These are phyloP conservation scores for Suhomyces canberraensis DNA, from an alignment of 805 yeast species.

Conservation along the genomic window DNA sequence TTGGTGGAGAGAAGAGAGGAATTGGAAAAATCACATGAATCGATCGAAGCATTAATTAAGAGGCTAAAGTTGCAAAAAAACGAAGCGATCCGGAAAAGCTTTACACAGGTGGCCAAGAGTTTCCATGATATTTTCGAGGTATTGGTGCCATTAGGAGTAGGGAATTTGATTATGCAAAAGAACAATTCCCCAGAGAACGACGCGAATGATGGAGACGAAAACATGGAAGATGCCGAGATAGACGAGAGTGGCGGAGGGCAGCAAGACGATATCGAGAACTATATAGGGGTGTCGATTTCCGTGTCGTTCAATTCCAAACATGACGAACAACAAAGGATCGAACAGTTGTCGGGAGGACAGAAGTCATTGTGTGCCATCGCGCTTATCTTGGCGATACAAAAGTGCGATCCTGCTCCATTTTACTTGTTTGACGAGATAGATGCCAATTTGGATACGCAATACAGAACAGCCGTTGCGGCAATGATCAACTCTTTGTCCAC, in stretches of 20 bases:
- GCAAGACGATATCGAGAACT: slow-evolving; percentile 45
- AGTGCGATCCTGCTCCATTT: slow-evolving; percentile 95
- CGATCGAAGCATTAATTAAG: slow-evolving; percentile 69
- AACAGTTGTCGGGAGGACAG: slow-evolving; percentile 95
- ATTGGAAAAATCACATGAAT: slow-evolving; percentile 61
- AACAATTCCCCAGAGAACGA: slow-evolving; percentile 17
- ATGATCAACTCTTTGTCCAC: slow-evolving; percentile 62
- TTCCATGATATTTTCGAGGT: slow-evolving; percentile 74
- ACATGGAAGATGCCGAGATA: slow-evolving; percentile 9
- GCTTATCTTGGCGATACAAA: slow-evolving; percentile 87
- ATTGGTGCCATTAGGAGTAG: slow-evolving; percentile 81
- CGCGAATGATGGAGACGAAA: slow-evolving; percentile 14
- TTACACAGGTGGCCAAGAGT: slow-evolving; percentile 68
- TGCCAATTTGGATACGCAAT: slow-evolving; percentile 91
- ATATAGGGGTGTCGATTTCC: slow-evolving; percentile 77
- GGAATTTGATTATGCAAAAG: slow-evolving; percentile 65
- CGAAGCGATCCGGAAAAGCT: slow-evolving; percentile 76
- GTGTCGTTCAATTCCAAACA: slow-evolving; percentile 86
- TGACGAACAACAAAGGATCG: slow-evolving; percentile 83
- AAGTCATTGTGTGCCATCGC: slow-evolving; percentile 96
- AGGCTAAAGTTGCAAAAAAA: slow-evolving; percentile 76
- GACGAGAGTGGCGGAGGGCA: slow-evolving; percentile 11
- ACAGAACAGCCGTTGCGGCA: slow-evolving; percentile 80
- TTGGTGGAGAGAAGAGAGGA: slow-evolving; percentile 64
- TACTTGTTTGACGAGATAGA: slow-evolving; percentile 95